phyloP scores from a whole-genome alignment of 2,329 filamentous ascomycete species.

The Alternaria sp. region DNA sequence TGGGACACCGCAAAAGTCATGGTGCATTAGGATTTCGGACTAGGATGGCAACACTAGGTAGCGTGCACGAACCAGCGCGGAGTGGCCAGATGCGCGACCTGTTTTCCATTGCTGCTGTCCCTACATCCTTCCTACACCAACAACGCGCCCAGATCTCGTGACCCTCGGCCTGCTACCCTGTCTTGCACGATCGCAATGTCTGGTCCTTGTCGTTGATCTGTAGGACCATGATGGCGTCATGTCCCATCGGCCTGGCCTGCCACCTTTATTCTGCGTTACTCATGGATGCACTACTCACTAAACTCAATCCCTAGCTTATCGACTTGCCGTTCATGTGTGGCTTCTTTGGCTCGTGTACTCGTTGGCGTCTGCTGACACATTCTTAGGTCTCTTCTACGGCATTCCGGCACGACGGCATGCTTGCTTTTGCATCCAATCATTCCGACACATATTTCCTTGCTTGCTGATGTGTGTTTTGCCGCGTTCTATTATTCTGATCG shows the following conservation, averaged over 20 bases:
- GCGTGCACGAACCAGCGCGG: not conserved
- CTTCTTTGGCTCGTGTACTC: not conserved
- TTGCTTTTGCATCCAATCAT: not conserved
- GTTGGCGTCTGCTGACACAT: not conserved
- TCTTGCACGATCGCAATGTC: not conserved
- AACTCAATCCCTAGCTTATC: too few species aligned
- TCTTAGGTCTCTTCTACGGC: not conserved
- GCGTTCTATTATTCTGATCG: not conserved
- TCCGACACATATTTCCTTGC: not conserved
- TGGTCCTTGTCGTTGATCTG: not conserved
- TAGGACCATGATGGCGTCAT: not conserved
- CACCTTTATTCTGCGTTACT: not conserved
- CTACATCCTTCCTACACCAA: slow-evolving; percentile 2
- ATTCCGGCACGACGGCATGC: not conserved
- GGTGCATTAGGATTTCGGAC: not conserved
- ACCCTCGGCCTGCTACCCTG: not conserved
- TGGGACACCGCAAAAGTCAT: not conserved
- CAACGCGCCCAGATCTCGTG: not conserved
- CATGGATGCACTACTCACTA: not conserved
- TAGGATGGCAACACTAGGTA: not conserved
- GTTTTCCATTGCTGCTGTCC: not conserved
- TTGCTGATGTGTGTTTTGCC: not conserved
- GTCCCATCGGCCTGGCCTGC: not conserved
- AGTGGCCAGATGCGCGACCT: not conserved
- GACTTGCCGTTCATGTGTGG: not conserved